phyloP scores from a whole-genome alignment of 192 early-diverging fungal genomes.

The Gigaspora rosea region DNA sequence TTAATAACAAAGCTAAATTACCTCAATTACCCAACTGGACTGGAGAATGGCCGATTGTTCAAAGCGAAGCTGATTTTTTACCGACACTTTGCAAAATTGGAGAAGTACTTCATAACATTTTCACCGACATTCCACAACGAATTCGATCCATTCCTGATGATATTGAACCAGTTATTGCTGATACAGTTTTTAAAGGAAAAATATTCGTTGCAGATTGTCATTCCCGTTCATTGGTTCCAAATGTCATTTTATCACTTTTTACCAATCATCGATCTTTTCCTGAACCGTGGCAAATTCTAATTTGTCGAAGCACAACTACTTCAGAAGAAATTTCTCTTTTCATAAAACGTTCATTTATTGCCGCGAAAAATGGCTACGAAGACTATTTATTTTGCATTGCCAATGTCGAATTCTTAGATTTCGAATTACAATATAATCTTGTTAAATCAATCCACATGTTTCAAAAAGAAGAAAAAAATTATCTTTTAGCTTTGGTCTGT shows the following conservation, averaged over 20 bases:
- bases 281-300: conserved; percentile 27
- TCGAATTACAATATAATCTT: conserved; percentile 28
- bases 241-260: conserved; percentile 21
- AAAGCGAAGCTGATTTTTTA: background rate
- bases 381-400: conserved; percentile 22
- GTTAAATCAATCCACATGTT: conserved; percentile 9
- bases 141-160: background rate
- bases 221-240: conserved; percentile 12
- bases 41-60: background rate
- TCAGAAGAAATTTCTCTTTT: conserved; percentile 24
- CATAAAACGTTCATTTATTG: conserved; percentile 21
- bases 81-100: conserved; percentile 7
- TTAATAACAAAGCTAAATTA: background rate
- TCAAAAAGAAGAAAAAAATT: background rate
- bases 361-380: conserved; percentile 15
- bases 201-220: conserved; percentile 28
- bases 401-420: conserved; percentile 22
- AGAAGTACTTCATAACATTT: conserved; percentile 2
- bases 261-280: conserved; percentile 18
- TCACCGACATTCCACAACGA: background rate
- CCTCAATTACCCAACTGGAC: too few species aligned
- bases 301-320: conserved; percentile 13
- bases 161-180: background rate
- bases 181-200: conserved; percentile 1
- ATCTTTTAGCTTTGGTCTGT: conserved; percentile 30